Evolutionary conservation across 805 yeast species (phyloP), one percentile per base, ranked within the genome.

Genomic region (Candida argentea): DNA sequence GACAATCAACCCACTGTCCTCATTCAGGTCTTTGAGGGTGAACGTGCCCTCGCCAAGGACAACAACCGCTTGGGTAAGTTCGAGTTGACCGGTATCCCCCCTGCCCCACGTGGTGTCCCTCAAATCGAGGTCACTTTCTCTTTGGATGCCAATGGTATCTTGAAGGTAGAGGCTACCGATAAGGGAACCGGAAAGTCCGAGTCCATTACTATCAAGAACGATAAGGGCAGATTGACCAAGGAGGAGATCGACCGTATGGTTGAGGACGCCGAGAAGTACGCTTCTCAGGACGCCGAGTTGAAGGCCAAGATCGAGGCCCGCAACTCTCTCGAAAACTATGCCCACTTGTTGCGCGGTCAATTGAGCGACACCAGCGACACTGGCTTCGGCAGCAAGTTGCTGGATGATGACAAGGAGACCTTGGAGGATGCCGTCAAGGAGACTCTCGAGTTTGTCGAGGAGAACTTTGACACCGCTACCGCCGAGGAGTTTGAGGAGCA

Each of bases 21-120:
- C 68, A 86, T 89, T 82, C 96, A 94, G 67, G 97, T 89, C 46
- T 89, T 81, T 78, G 96, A 89, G 76, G 98, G 98, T 79, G 98
- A 89, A 76, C 91, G 98, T 75, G 94, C 89, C 55, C 82, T 86
- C 86, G 86, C 95, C 66, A 69, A 80, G 57, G 97, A 89, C 73
- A 89, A 89, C 85, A 84, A 94, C 59, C 73, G 80, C 55, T 80
- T 89, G 62, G 98, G 97, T 73, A 94, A 89, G 76, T 89, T 89
- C 68, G 96, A 89, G 74, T 80, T 89, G 62, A 83, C 85, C 67
- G 93, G 91, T 61, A 83, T 89, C 55, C 97, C 98, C 61, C 96
- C 96, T 61, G 75, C 91, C 70, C 84, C 85, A 66, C 94, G 95
- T 70, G 97, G 97, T 69, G 95, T 86, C 67, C 97, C 98, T 64